Conservation (phyloP, 345 rosid species). For the Adansonia digitata region DNA sequence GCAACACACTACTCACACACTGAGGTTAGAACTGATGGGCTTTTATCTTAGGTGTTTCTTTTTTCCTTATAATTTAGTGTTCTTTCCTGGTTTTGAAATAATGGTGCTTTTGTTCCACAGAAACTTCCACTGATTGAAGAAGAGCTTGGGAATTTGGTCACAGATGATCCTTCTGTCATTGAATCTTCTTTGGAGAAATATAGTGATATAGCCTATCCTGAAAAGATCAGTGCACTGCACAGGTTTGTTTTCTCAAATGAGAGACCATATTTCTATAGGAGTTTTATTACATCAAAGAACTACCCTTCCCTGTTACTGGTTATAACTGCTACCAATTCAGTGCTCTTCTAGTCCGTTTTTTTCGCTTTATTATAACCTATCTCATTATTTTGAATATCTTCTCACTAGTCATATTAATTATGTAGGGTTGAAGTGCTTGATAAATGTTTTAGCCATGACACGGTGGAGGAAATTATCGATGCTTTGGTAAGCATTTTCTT, state of each 20-base stretch:
- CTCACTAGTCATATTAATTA: conserved; percentile 8
- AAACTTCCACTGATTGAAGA: conserved; percentile 57
- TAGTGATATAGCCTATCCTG: conserved; percentile 56
- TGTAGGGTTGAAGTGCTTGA: conserved; percentile 62
- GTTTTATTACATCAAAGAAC: background rate
- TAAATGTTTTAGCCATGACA: conserved; percentile 67
- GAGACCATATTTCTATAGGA: background rate
- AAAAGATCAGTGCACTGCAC: conserved; percentile 58
- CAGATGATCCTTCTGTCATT: conserved; percentile 88
- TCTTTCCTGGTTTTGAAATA: conserved; percentile 9
- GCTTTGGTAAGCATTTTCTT: conserved; percentile 2
- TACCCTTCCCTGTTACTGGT: background rate
- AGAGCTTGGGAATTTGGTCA: conserved; percentile 58
- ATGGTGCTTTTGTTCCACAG: conserved; percentile 30
- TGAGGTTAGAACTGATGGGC: conserved; percentile 37
- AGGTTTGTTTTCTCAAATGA: conserved; percentile 42
- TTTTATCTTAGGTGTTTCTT: background rate
- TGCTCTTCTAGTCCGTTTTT: background rate
- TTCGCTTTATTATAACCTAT: background rate
- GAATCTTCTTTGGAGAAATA: conserved; percentile 61
- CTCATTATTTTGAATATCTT: background rate
- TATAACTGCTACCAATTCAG: background rate
- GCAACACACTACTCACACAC: conserved; percentile 72
- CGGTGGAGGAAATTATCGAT: conserved; percentile 70
- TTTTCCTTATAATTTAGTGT: background rate